Base-by-base conservation (phyloP, 164 flowering plant genomes). In the Kingdonia uniflora region DNA sequence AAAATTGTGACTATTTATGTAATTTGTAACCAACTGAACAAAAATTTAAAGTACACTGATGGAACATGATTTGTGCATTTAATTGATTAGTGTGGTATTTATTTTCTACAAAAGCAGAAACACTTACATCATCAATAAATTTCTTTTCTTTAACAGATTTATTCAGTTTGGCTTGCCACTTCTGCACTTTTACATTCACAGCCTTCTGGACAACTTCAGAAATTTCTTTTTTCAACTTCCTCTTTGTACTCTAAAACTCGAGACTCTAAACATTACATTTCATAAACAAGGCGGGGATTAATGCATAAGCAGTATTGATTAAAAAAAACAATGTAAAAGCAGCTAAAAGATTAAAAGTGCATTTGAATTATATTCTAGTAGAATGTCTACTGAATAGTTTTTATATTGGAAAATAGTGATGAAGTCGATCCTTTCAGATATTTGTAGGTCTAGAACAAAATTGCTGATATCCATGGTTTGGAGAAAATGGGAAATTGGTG, bases 41-140 rank as follows among this genome's bases (percentile, higher is more conserved):
- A 52, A 52, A 16, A 49, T 39, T 29, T 1, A 4, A 22, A 40
- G 17, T 33, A 44, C 12, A 3, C 44, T 14, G 15, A 14, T 14
- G 17, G 17, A 6, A 23, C 23, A 4, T 21, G 1, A 22, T 0
- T 47, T 22, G 3, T 47, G 21, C n/a, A 19, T 14, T 11, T 3
- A 42, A 15, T 21, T 38, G 10, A 2, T n/a, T n/a, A n/a, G n/a
- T n/a, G n/a, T n/a, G n/a, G n/a, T n/a, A n/a, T n/a, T n/a, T n/a
- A n/a, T n/a, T n/a, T n/a, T n/a, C n/a, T n/a, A n/a, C n/a, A n/a
- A n/a, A n/a, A 16, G 14, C 44, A 44, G 39, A 21, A 33, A 56
- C n/a, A 66, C 82, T 74, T 68, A 92, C 96, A 51, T 84, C 91
- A 63, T 85, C 84, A 48, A 79, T 85, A 78, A 92, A 83, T 58